Evolutionary conservation across 2,329 filamentous ascomycete species (phyloP).

Genomic region (Exophiala sp.): DNA sequence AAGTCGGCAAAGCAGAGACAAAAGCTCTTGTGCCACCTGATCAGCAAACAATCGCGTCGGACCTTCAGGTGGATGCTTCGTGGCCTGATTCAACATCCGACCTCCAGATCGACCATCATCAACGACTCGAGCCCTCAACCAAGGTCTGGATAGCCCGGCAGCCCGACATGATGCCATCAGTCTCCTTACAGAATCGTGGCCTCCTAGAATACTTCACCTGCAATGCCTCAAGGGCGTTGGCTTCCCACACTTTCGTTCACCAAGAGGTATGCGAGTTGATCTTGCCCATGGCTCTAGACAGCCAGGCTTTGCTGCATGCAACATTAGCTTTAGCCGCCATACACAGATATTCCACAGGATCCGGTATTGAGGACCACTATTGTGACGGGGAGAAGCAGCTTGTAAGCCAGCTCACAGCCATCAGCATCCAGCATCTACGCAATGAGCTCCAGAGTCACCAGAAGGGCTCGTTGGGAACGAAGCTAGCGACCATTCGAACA

Average conservation of each 20-base stretch:
- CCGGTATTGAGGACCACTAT: slow-evolving; percentile 36
- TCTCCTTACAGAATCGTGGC: background rate
- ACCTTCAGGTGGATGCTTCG: background rate
- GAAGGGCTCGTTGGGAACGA: slow-evolving; percentile 20
- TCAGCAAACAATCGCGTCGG: background rate
- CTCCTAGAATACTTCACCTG: slow-evolving; percentile 7
- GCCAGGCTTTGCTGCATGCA: slow-evolving; percentile 41
- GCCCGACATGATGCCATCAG: slow-evolving; percentile 2
- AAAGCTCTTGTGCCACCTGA: background rate
- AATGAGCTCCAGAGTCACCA: slow-evolving; percentile 35
- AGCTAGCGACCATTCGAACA: slow-evolving; percentile 42
- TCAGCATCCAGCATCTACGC: slow-evolving; percentile 41
- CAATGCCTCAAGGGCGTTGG: slow-evolving; percentile 11
- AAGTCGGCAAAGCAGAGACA: background rate
- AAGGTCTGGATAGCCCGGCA: background rate
- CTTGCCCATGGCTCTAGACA: slow-evolving; percentile 44
- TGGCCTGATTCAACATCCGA: background rate
- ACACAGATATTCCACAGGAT: slow-evolving; percentile 37
- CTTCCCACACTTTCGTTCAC: slow-evolving; percentile 4
- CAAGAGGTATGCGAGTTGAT: slow-evolving; percentile 40
- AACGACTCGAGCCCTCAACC: background rate
- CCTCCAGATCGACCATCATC: background rate
- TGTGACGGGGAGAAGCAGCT: slow-evolving; percentile 34
- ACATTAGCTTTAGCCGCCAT: slow-evolving; percentile 44
- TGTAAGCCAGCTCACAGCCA: slow-evolving; percentile 39